Base-by-base conservation (phyloP, 1,284 basidiomycete species). In the Schizophyllum commune region DNA sequence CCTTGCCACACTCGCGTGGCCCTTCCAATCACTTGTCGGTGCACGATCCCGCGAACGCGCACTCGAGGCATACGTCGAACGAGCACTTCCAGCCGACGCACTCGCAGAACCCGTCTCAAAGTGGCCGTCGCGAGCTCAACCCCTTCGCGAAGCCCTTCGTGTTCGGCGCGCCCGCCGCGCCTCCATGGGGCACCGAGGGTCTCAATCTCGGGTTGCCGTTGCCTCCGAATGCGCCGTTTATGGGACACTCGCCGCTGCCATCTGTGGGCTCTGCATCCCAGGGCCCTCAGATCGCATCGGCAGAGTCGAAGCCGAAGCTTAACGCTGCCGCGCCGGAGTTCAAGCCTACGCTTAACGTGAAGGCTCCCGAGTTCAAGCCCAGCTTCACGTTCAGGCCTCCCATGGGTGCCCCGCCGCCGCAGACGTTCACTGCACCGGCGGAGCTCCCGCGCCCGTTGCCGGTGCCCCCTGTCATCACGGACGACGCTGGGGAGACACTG, bases 141-240 rank as follows among this genome's bases (percentile, higher is more conserved):
- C 90, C 90, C 0, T 78, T 83, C 60, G 90, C 90, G 9, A 90
- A 89, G 68, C 88, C 90, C 0, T 92, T 92, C 65, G 85, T 91
- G 7, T 92, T 92, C 70, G 89, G 88, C 57, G 68, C 67, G 52
- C 68, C 71, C 56, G 69, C 64, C 65, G 56, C 65, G 34, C 39
- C 39, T 11, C 39, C 39, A 2, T 47, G 39, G 39, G 39, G 39
- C 3, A 13, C 39, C 39, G 39, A 47, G 39, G 39, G 39, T 17
- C 39, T 47, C 17, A 17, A 11, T 3, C 73, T 64, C 60, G 67
- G 60, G 58, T 63, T 68, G 55, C 63, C 69, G 55, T 71, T 71
- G 13, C 74, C 76, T 55, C 76, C 75, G 19, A 71, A 72, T 58
- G 72, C 73, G 21, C 75, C 75, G 8, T 56, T 73, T 9, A 65